phyloP scores from a whole-genome alignment of 2,329 filamentous ascomycete genomes.

The Aspergillus ochraceus region DNA sequence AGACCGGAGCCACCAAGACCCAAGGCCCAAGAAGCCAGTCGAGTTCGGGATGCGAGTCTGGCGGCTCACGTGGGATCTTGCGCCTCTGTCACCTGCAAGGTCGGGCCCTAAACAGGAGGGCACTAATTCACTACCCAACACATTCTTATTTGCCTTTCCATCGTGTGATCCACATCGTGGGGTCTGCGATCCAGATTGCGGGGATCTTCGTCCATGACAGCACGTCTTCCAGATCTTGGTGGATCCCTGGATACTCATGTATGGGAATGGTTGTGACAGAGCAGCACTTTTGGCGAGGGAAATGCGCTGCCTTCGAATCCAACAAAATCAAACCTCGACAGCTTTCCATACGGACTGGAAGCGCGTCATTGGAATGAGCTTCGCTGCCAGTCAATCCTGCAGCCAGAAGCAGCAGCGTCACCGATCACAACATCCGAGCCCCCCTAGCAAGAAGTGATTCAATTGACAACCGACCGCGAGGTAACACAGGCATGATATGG shows the following conservation, averaged over 20 bases:
- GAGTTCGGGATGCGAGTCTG: background rate
- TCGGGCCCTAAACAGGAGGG: background rate
- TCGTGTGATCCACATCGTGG: background rate
- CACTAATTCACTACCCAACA: no score
- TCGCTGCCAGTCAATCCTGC: background rate
- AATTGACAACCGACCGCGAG: background rate
- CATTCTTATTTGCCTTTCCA: no score
- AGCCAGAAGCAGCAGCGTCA: background rate
- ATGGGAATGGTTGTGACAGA: background rate
- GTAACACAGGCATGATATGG: slow-evolving; percentile 9
- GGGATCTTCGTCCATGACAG: background rate
- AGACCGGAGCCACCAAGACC: background rate
- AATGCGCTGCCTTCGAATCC: background rate
- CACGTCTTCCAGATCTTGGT: background rate
- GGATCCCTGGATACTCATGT: background rate
- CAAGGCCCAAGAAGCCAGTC: background rate
- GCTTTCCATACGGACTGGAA: no score
- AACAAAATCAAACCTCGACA: no score
- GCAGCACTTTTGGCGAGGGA: background rate
- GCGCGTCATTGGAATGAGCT: background rate
- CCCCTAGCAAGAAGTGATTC: background rate
- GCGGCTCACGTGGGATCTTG: background rate
- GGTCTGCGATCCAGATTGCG: background rate
- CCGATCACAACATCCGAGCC: background rate
- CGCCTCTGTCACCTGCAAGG: background rate